Evolutionary conservation across 1,139 yeast species (phyloP).

Genomic region (Taphrina pruni): DNA sequence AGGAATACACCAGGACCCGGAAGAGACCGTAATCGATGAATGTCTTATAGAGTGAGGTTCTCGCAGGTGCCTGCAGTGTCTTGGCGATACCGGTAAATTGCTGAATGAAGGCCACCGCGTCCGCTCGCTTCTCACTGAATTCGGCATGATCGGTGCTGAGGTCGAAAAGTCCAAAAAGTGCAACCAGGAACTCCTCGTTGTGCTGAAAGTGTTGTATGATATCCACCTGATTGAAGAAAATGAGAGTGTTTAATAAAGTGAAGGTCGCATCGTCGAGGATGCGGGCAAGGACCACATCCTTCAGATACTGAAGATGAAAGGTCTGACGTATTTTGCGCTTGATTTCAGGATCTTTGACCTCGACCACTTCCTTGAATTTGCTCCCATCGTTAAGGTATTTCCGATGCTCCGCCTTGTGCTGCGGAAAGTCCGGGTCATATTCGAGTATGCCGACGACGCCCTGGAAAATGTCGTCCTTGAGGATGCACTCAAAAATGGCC

Average conservation of each 20-base stretch:
- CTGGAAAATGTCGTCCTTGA: conserved; percentile 65
- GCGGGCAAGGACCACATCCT: conserved; percentile 84
- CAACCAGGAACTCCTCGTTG: conserved; percentile 58
- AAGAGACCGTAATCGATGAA: conserved; percentile 74
- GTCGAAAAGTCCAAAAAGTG: conserved; percentile 60
- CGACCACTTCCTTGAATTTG: conserved; percentile 73
- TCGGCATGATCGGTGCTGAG: neutral
- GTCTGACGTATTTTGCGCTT: conserved; percentile 70
- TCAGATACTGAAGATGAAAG: conserved; percentile 75
- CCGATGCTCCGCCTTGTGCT: conserved; percentile 77
- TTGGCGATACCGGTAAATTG: conserved; percentile 81
- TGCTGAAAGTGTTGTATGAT: conserved; percentile 71
- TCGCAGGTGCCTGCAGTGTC: conserved; percentile 66
- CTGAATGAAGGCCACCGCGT: conserved; percentile 79
- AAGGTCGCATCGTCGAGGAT: conserved; percentile 80
- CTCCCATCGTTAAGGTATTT: conserved; percentile 64
- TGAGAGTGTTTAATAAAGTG: conserved; percentile 66
- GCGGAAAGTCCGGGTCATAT: conserved; percentile 86
- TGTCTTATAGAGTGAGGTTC: conserved; percentile 67
- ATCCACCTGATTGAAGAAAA: conserved; percentile 71
- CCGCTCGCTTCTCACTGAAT: conserved; percentile 56
- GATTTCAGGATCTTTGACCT: conserved; percentile 61
- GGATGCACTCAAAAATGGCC: conserved; percentile 67
- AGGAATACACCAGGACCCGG: conserved; percentile 72
- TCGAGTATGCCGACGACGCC: conserved; percentile 84